phyloP scores from a whole-genome alignment of 257 asterid species.

The Capsicum rhomboideum region DNA sequence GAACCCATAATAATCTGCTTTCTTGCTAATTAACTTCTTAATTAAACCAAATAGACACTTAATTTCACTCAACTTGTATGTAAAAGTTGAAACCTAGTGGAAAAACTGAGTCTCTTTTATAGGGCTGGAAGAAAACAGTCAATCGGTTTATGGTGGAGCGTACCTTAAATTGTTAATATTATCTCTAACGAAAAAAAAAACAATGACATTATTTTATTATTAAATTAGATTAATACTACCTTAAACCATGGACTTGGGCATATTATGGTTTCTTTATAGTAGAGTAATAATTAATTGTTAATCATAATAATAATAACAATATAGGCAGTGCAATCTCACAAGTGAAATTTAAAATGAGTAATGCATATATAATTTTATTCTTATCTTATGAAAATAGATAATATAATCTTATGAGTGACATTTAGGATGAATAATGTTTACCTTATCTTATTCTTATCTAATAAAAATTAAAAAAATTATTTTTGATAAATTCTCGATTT shows the following conservation, averaged over 20 bases:
- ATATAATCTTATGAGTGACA: too few relatives aligned
- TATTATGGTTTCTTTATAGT: background rate
- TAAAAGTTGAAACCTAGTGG: background rate
- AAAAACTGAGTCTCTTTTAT: background rate
- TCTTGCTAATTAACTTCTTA: background rate
- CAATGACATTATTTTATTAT: background rate
- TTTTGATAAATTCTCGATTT: too few relatives aligned
- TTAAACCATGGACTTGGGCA: background rate
- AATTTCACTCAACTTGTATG: background rate
- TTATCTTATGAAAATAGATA: too few relatives aligned
- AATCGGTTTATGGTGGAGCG: background rate
- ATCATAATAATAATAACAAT: background rate
- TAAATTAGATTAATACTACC: background rate
- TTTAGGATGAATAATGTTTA: too few relatives aligned
- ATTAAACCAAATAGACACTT: background rate
- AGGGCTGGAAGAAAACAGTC: background rate
- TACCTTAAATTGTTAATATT: background rate
- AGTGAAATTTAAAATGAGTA: too few relatives aligned
- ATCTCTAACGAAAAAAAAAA: background rate
- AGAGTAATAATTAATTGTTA: background rate
- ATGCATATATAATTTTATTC: too few relatives aligned
- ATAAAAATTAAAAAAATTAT: too few relatives aligned
- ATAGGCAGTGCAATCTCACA: too few relatives aligned
- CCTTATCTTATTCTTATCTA: too few relatives aligned
- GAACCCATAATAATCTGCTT: conserved; percentile 55